phyloP scores from a whole-genome alignment of 805 yeast species.

The Pichia thaimueangensis region DNA sequence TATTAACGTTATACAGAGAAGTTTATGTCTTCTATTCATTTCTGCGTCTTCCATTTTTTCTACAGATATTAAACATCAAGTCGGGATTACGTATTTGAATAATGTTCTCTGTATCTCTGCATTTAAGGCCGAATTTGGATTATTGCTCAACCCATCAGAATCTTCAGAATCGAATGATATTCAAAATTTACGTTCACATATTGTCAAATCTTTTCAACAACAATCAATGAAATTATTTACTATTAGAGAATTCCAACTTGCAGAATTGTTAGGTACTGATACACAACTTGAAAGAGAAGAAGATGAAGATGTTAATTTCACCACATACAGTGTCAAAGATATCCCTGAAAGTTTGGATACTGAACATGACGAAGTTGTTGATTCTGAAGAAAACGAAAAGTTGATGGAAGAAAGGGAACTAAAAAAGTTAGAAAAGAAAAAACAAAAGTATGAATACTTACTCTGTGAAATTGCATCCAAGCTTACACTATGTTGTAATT shows the following conservation, averaged over 20 bases:
- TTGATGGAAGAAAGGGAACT: not conserved
- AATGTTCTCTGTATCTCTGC: constrained; percentile 7
- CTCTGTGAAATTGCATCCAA: constrained; percentile 23
- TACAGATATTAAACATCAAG: not conserved
- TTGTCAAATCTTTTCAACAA: constrained; percentile 12
- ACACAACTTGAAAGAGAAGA: constrained; percentile 44
- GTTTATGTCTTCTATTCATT: not conserved
- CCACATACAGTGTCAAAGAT: constrained; percentile 10
- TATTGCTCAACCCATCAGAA: not conserved
- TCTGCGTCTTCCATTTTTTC: not conserved
- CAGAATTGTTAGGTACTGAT: constrained; percentile 25
- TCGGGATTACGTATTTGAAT: constrained; percentile 3
- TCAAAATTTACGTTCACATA: not conserved
- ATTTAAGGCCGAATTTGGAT: constrained; percentile 9
- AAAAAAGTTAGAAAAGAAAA: not conserved
- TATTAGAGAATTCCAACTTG: constrained; percentile 41
- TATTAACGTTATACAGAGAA: constrained; percentile 4
- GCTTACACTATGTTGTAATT: constrained; percentile 15
- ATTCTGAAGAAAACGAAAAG: constrained; percentile 10
- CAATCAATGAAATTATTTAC: constrained; percentile 39
- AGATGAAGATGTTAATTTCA: constrained; percentile 37
- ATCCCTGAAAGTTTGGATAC: not conserved
- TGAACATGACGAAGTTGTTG: constrained; percentile 2
- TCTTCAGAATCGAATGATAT: not conserved
- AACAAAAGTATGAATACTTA: constrained; percentile 13